Evolutionary conservation across 2,329 filamentous ascomycete genomes (phyloP).

Genomic region (Uncinocarpus reesii): DNA sequence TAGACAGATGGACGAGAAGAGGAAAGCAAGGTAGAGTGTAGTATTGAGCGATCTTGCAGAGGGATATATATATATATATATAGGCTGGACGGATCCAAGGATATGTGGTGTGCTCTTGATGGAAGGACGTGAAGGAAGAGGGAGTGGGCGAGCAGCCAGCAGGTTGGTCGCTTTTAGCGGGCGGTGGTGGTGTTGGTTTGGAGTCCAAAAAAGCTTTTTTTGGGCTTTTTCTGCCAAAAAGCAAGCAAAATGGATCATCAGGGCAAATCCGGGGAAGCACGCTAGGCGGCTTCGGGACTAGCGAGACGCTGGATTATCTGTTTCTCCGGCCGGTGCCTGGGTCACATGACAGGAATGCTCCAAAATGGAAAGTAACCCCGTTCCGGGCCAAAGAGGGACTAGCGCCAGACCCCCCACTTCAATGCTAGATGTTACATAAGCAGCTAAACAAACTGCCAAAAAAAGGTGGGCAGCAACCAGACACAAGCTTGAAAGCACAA

Average conservation of each 20-base stretch:
- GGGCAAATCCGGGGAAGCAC: conserved; percentile 13
- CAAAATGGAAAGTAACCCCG: background rate
- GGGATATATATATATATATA: no score
- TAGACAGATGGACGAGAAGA: background rate
- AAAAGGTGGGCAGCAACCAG: background rate
- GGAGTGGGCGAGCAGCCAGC: no score
- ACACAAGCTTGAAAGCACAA: background rate
- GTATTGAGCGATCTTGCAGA: no score
- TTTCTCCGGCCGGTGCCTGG: background rate
- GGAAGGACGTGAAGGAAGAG: no score
- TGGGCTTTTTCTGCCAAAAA: background rate
- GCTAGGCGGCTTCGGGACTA: conserved; percentile 1
- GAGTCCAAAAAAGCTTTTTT: background rate
- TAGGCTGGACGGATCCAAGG: no score
- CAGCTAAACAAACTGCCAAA: conserved; percentile 11
- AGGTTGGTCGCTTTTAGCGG: no score
- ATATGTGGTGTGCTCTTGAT: no score
- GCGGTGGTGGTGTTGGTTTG: background rate
- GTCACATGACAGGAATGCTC: background rate
- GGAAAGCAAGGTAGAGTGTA: background rate
- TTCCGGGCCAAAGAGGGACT: background rate
- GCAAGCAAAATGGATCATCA: conserved; percentile 1
- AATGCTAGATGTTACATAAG: background rate
- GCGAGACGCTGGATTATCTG: conserved; percentile 4
- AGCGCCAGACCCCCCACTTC: background rate